These are phyloP conservation scores for Arthromyces matolae DNA, from an alignment of 768 basidiomycete genomes.

Conservation along the genomic window DNA sequence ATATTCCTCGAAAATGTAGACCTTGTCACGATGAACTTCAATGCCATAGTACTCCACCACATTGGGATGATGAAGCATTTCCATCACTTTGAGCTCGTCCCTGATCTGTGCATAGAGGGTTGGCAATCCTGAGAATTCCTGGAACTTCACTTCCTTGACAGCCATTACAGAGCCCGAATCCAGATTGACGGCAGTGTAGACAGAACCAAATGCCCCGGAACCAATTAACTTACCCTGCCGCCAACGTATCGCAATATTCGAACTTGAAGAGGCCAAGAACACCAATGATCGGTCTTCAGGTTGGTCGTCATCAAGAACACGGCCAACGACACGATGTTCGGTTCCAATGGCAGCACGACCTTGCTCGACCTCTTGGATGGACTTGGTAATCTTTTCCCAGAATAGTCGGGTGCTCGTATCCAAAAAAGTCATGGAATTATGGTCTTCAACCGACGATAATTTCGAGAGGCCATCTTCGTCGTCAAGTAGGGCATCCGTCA, in stretches of 20 bases:
- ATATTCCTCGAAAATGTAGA: conserved; percentile 98
- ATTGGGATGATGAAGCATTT: conserved; percentile 95
- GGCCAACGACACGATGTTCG: conserved; percentile 78
- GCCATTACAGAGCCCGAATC: conserved; percentile 97
- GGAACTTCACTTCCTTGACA: conserved; percentile 98
- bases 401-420: conserved; percentile 68
- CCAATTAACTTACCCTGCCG: conserved; percentile 98
- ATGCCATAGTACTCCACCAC: conserved; percentile 99
- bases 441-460: conserved; percentile 30
- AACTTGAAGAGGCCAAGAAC: conserved; percentile 92
- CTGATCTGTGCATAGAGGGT: conserved; percentile 89
- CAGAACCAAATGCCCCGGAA: conserved; percentile 98
- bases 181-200: conserved; percentile 96
- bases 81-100: conserved; percentile 97
- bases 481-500: conserved; percentile 38
- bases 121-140: conserved; percentile 85
- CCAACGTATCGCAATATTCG: conserved; percentile 95
- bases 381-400: conserved; percentile 67
- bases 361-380: conserved; percentile 63
- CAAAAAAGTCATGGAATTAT: conserved; percentile 44
- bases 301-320: conserved; percentile 91
- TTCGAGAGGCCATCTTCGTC: conserved; percentile 49
- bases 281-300: conserved; percentile 91
- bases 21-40: conserved; percentile 97
- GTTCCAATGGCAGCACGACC: conserved; percentile 55